Percentiles rank a stretch among this genome's conserved stretches.
phyloP scores from a whole-genome alignment of 257 asterid genomes.

The Fraxinus quadrangulata region DNA sequence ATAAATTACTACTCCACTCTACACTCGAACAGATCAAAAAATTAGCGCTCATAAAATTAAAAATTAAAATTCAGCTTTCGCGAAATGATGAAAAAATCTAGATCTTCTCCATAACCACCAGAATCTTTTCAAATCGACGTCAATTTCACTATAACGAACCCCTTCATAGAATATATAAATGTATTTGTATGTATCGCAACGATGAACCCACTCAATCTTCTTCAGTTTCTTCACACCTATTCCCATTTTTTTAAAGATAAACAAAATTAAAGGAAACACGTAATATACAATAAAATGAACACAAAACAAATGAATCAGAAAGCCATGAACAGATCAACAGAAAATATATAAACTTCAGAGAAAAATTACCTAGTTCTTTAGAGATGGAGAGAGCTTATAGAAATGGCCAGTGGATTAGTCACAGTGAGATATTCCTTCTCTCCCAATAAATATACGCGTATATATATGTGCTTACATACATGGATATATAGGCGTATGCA shows the following conservation, averaged over 20 bases:
- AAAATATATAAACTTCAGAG: not conserved
- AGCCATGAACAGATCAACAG: slow-evolving; percentile 19
- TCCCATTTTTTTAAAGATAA: slow-evolving; percentile 3
- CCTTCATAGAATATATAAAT: slow-evolving; percentile 34
- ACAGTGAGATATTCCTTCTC: not conserved
- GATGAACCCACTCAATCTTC: slow-evolving; percentile 15
- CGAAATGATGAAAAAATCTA: slow-evolving; percentile 21
- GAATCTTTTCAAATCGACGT: slow-evolving; percentile 41
- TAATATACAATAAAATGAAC: not conserved
- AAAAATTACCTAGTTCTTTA: slow-evolving; percentile 25
- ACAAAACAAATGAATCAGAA: not conserved
- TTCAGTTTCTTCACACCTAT: slow-evolving; percentile 49
- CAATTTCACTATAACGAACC: slow-evolving; percentile 28
- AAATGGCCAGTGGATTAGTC: not conserved
- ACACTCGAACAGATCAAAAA: not conserved
- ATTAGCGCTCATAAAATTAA: slow-evolving; percentile 7
- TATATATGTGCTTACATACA: not conserved
- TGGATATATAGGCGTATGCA: not conserved
- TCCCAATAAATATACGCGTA: not conserved
- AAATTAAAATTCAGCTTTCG: not conserved
- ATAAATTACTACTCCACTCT: slow-evolving; percentile 8
- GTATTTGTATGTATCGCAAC: not conserved
- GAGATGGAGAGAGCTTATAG: slow-evolving; percentile 9
- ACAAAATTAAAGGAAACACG: not conserved
- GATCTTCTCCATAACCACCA: slow-evolving; percentile 65